These are phyloP conservation scores for Fraxinus paxiana DNA, from an alignment of 305 asterid species.

Conservation along the genomic window DNA sequence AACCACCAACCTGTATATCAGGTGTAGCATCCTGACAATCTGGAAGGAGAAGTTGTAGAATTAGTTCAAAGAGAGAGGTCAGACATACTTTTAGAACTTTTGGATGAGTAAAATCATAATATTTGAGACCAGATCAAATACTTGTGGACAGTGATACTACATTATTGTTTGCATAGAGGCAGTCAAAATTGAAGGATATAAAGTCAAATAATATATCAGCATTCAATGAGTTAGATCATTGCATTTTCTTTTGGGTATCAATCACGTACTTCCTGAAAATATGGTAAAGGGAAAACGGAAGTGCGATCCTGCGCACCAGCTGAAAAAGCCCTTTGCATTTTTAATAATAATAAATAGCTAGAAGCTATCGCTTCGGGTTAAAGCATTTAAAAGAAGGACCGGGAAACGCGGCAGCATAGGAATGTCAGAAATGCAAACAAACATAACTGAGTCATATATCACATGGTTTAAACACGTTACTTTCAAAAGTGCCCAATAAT, in stretches of 20 bases:
- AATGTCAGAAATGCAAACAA: background rate
- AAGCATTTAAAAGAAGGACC: no score
- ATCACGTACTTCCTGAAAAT: background rate
- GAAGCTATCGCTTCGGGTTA: no score
- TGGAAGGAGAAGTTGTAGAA: constrained; percentile 39
- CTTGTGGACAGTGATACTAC: constrained; percentile 3
- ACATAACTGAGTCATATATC: background rate
- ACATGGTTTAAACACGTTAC: background rate
- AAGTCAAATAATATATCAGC: background rate
- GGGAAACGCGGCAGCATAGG: no score
- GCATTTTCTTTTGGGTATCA: background rate
- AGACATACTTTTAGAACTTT: constrained; percentile 15
- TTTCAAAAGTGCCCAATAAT: background rate
- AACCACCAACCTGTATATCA: constrained; percentile 84
- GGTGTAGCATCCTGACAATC: constrained; percentile 91
- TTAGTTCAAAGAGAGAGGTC: constrained; percentile 20
- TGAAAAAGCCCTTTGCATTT: no score
- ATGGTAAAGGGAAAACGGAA: background rate
- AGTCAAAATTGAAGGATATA: background rate
- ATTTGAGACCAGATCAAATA: constrained; percentile 4
- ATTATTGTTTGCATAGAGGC: background rate
- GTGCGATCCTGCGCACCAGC: no score
- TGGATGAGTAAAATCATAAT: constrained; percentile 11
- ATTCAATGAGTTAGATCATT: background rate
- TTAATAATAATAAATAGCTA: no score